A percentile compares a stretch with the other conserved stretches of the same genome.
Conservation (phyloP, 257 asterid genomes). For the Verbascum thapsus region DNA sequence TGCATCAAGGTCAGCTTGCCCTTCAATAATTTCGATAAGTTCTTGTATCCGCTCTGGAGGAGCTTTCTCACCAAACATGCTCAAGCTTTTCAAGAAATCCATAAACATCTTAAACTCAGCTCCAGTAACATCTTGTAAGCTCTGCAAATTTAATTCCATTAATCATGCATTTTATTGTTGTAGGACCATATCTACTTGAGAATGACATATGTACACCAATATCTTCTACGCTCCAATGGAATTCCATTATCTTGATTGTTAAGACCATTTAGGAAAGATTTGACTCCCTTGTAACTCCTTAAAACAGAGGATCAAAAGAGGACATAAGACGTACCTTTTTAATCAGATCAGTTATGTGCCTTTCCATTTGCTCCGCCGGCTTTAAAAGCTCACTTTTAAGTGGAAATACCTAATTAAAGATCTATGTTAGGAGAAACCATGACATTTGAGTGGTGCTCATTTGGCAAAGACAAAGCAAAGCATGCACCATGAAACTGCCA, state of each 20-base stretch:
- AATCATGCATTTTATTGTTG: conserved; percentile 27
- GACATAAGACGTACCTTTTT: conserved; percentile 52
- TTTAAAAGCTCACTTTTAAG: conserved; percentile 82
- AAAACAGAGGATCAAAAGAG: conserved; percentile 23
- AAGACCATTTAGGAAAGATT: conserved; percentile 14
- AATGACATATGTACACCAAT: conserved; percentile 14
- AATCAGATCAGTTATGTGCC: conserved; percentile 87
- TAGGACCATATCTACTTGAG: conserved; percentile 10
- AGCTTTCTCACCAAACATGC: conserved; percentile 82
- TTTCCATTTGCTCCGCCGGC: conserved; percentile 88
- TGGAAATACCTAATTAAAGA: conserved; percentile 72
- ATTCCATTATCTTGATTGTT: conserved; percentile 21
- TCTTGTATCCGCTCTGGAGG: conserved; percentile 76
- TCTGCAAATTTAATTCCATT: conserved; percentile 53
- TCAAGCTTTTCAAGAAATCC: conserved; percentile 79
- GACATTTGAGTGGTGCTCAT: conserved; percentile 1
- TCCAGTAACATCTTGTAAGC: conserved; percentile 95
- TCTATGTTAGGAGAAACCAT: conserved; percentile 17
- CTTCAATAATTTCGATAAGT: conserved; percentile 82
- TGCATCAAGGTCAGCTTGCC: conserved; percentile 95
- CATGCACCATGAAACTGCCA: conserved; percentile 11
- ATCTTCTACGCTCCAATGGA: conserved; percentile 20
- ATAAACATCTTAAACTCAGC: conserved; percentile 92
- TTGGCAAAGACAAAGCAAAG: conserved; percentile 15
- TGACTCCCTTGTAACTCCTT: too few relatives aligned